Conservation (phyloP, 176 grass and related monocot species). For the Oryza punctata region DNA sequence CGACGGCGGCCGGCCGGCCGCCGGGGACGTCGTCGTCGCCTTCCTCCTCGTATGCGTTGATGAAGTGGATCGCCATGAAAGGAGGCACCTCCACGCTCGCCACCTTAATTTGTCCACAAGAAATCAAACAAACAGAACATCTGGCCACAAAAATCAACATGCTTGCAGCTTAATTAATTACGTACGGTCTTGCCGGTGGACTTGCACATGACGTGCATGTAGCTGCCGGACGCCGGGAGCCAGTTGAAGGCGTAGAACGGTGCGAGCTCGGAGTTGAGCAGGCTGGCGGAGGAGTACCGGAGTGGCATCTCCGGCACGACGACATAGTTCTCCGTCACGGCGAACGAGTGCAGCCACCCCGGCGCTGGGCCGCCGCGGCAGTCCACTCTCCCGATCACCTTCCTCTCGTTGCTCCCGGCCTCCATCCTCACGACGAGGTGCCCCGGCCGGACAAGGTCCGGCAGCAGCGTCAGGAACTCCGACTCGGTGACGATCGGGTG, state of each 20-base stretch:
- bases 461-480: slow-evolving; percentile 65
- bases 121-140: too few relatives aligned
- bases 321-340: slow-evolving; percentile 55
- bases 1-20: slow-evolving; percentile 32
- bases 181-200: slow-evolving; percentile 62
- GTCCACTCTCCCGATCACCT: slow-evolving; percentile 54
- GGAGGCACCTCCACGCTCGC: slow-evolving; percentile 66
- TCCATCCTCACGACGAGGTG: slow-evolving; percentile 55
- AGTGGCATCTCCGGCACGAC: slow-evolving; percentile 72
- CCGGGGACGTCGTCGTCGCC: slow-evolving; percentile 10
- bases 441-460: slow-evolving; percentile 52
- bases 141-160: too few relatives aligned
- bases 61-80: slow-evolving; percentile 69
- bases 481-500: slow-evolving; percentile 64
- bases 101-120: slow-evolving; percentile 17
- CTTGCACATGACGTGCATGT: slow-evolving; percentile 68
- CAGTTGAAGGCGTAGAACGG: slow-evolving; percentile 62
- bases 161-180: too few relatives aligned
- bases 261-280: slow-evolving; percentile 47
- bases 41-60: slow-evolving; percentile 71
- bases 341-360: slow-evolving; percentile 74
- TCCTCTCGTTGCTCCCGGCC: slow-evolving; percentile 51
- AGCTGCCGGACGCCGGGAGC: slow-evolving; percentile 54
- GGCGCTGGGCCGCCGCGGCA: slow-evolving; percentile 57
- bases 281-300: slow-evolving; percentile 50